phyloP scores from a whole-genome alignment of 345 rosid genomes.

The Litchi chinensis region DNA sequence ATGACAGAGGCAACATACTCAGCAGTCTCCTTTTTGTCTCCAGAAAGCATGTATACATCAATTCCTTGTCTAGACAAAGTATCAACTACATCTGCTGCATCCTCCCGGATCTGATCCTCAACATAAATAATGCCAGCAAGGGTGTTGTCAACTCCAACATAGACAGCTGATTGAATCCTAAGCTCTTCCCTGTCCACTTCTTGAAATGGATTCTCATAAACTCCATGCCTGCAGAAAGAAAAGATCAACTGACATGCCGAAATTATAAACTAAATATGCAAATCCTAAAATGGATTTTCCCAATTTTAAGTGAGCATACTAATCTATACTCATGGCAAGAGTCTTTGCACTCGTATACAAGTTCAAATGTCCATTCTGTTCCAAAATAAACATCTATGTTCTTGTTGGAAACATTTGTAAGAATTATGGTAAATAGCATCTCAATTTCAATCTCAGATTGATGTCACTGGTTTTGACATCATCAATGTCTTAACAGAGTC shows the following conservation, averaged over 20 bases:
- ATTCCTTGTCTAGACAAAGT: constrained; percentile 70
- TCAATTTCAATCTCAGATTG: neutral
- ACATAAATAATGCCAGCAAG: constrained; percentile 82
- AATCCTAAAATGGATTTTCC: constrained; percentile 4
- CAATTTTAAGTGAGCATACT: constrained; percentile 1
- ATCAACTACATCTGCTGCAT: constrained; percentile 75
- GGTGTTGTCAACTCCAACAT: constrained; percentile 72
- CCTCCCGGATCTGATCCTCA: constrained; percentile 91
- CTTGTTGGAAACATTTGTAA: neutral
- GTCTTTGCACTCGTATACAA: neutral
- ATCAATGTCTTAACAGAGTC: neutral
- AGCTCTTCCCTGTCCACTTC: constrained; percentile 51
- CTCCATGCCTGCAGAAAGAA: constrained; percentile 68
- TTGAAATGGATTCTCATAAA: constrained; percentile 44
- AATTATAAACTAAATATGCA: neutral
- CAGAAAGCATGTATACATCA: constrained; percentile 86
- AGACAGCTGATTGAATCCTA: constrained; percentile 74
- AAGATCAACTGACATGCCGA: constrained; percentile 4
- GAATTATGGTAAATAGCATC: neutral
- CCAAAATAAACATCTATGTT: neutral
- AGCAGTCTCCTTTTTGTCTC: constrained; percentile 83
- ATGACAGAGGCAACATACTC: constrained; percentile 87
- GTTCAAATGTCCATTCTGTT: neutral
- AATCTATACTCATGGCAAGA: neutral
- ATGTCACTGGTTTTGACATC: neutral